Base-by-base conservation (phyloP, 345 rosid genomes). In the Sisymbrium irio region DNA sequence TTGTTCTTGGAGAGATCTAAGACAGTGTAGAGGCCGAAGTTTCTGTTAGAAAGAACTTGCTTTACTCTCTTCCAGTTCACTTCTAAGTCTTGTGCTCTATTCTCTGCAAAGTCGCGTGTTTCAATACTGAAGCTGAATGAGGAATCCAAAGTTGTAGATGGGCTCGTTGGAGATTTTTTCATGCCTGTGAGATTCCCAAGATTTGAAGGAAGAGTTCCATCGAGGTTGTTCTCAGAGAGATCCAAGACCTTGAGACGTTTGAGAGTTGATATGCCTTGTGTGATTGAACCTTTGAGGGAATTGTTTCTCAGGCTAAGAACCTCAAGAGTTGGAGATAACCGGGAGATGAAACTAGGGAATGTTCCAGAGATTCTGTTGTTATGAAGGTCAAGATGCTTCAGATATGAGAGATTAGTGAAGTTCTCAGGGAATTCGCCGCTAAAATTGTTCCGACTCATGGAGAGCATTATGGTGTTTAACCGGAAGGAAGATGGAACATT, bases 1-100 rank as follows among this genome's bases (percentile, higher is more conserved):
- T 54, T 64, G 60, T 82, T 84, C 18, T 64, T 82, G 60, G 84
- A 82, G 46, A 84, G 45, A 28, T 82, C 88, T 41, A 84, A 37
- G 9, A 84, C 32, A 3, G 81, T 69, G 54, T 80, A 84, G 15
- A 73, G 27, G 10, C 9, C 50, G 0, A 61, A 37, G 7, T 71
- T 63, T 22, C 4, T 35, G 17, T 37, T 22, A 6, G 50, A 17
- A 36, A 85, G 54, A 14, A 39, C 78, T 77, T 17, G 80, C 35
- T 58, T 74, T 15, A 60, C 53, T 0, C 44, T 71, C 58, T 82
- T 85, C 86, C 84, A 79, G 32, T 40, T 67, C 15, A 80, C 77
- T 5, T 37, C 62, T 25, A 82, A 71, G 13, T 62, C 51, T 7
- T 46, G 51, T 45, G 50, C 2, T 45, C 15, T 10, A 8, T 1